Base-by-base conservation (phyloP, 2,329 filamentous ascomycete genomes). In the Aspergillus sp. region DNA sequence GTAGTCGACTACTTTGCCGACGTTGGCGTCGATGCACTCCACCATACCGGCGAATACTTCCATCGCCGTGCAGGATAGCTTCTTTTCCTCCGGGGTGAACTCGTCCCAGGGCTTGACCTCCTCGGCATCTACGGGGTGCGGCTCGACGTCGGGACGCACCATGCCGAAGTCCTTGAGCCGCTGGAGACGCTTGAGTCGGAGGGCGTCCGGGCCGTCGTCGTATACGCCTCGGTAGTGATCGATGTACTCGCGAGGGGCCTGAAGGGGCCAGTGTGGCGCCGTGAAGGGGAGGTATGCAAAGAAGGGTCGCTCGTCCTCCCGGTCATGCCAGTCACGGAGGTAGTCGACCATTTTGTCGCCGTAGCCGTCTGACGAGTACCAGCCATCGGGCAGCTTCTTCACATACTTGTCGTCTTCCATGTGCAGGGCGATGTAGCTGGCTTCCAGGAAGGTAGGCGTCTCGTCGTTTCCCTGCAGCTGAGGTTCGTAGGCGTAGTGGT, bases 41-140 rank as follows among this genome's bases (percentile, higher is more conserved):
- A 88, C 85, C 84, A 89, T 88, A 12, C 78, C 86, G 0, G 86
- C 85, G 59, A 84, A 89, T 3, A 84, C 81, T 65, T 87, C 85
- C 85, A 87, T 87, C 0, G 83, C 81, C 75, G 80, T 65, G 71
- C 71, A 69, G 0, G 78, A 80, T 20, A 75, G 71, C 49, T 73
- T 72, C 64, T 78, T 73, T 61, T 80, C 76, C 4, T 77, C 72
- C 0, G 69, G 57, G 0, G 69, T 72, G 49, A 74, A 71, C 22
- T 74, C 69, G 12, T 71, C 68, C 75, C 75, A 77, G 18, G 67
- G 66, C 47, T 76, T 79, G 9, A 83, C 84, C 29, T 82, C 79
- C 1, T 77, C 72, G 2, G 73, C 74, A 26, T 72, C 69, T 3
- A 77, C 75, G 2, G 72, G 72, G 54, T 77, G 73, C 1, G 74